These are phyloP conservation scores for Scheffersomyces parashehatae DNA, from an alignment of 1,139 yeast species.

Conservation along the genomic window DNA sequence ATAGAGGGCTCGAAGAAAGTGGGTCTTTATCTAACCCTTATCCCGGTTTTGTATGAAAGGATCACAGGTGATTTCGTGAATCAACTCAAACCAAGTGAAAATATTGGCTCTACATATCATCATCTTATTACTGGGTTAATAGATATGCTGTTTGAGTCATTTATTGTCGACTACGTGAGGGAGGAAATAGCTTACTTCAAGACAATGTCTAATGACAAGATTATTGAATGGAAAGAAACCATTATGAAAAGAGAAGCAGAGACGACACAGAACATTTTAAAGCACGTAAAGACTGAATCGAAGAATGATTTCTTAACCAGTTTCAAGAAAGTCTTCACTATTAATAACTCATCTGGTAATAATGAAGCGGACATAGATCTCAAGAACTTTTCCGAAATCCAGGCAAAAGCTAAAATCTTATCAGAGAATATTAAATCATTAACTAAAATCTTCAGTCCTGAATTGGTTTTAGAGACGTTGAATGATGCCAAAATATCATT, in stretches of 20 bases:
- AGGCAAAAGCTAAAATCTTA: conserved; percentile 45
- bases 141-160: conserved; percentile 50
- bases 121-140: conserved; percentile 38
- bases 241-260: conserved; percentile 41
- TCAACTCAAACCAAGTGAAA: conserved; percentile 27
- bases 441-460: conserved; percentile 42
- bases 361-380: conserved; percentile 15
- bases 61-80: conserved; percentile 27
- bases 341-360: conserved; percentile 26
- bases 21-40: conserved; percentile 25
- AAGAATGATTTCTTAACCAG: conserved; percentile 53
- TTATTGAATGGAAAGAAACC: conserved; percentile 36
- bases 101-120: conserved; percentile 36
- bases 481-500: conserved; percentile 41
- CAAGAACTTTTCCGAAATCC: conserved; percentile 38
- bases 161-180: conserved; percentile 50
- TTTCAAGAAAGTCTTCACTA: conserved; percentile 61
- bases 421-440: conserved; percentile 46
- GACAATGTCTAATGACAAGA: conserved; percentile 23
- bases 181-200: conserved; percentile 41
- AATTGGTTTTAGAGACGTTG: conserved; percentile 37
- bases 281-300: conserved; percentile 42
- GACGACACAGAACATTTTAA: conserved; percentile 39
- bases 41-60: conserved; percentile 35
- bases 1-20: conserved; percentile 30